A percentile compares a stretch with the other conserved stretches of the same genome.
Evolutionary conservation across 768 basidiomycete genomes (phyloP).

Genomic region (Dentipellis sp.): DNA sequence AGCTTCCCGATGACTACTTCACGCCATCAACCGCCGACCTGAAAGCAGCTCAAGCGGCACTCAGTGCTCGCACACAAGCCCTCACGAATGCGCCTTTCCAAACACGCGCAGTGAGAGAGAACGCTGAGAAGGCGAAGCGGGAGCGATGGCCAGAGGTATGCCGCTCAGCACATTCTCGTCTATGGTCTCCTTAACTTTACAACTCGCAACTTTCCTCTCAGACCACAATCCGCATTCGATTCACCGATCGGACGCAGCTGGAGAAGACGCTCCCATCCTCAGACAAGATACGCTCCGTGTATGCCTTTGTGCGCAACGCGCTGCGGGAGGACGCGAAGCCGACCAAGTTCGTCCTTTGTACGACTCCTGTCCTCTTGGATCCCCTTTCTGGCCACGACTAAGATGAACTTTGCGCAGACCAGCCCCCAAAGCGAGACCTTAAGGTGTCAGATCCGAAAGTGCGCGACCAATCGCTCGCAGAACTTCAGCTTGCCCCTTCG

Average conservation of each 20-base stretch:
- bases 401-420: constrained; percentile 36
- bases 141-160: constrained; percentile 69
- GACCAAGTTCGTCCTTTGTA: constrained; percentile 80
- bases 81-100: constrained; percentile 65
- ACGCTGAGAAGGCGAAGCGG: constrained; percentile 45
- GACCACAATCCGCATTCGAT: constrained; percentile 78
- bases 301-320: constrained; percentile 71
- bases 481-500: constrained; percentile 73
- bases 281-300: constrained; percentile 73
- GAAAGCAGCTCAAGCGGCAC: constrained; percentile 52
- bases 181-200: neutral
- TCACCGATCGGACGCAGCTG: constrained; percentile 72
- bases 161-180: neutral
- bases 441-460: constrained; percentile 72
- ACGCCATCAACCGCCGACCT: constrained; percentile 64
- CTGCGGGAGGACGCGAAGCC: constrained; percentile 69
- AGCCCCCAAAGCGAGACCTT: constrained; percentile 79
- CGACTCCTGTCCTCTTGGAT: constrained; percentile 18
- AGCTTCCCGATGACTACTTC: constrained; percentile 68
- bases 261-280: constrained; percentile 73
- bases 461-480: constrained; percentile 54
- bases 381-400: too few relatives aligned
- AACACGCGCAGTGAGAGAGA: constrained; percentile 54
- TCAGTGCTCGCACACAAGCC: constrained; percentile 51
- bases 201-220: constrained; percentile 19